Percentiles rank a stretch among this genome's conserved stretches.
Evolutionary conservation across 768 basidiomycete genomes (phyloP).

Genomic region (Inosperma sp.): DNA sequence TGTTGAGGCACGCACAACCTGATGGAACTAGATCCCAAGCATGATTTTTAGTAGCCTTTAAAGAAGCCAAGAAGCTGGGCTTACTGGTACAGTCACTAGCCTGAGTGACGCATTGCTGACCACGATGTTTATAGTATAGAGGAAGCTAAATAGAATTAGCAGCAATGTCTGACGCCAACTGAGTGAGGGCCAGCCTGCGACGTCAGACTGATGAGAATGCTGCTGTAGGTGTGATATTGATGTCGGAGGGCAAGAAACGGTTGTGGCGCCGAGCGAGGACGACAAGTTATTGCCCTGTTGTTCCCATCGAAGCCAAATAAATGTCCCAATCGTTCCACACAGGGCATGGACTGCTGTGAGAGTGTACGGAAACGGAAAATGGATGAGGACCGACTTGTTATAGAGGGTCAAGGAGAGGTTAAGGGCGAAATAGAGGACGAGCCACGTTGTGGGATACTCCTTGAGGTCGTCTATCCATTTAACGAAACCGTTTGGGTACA

Average conservation of each 20-base stretch:
- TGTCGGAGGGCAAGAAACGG: too few species aligned
- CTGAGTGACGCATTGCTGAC: conserved; percentile 89
- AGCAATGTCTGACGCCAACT: conserved; percentile 54
- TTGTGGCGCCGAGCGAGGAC: conserved; percentile 1
- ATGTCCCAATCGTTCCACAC: conserved; percentile 80
- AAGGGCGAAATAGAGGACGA: conserved; percentile 73
- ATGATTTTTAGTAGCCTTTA: too few species aligned
- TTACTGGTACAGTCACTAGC: conserved; percentile 83
- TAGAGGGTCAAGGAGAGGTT: conserved; percentile 91
- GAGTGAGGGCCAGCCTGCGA: too few species aligned
- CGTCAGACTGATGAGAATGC: too few species aligned
- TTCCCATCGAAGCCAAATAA: conserved; percentile 52
- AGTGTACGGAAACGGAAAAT: conserved; percentile 94
- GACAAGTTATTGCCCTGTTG: neutral
- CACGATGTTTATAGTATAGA: conserved; percentile 93
- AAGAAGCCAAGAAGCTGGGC: conserved; percentile 27
- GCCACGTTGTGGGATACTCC: neutral
- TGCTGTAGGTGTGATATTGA: too few species aligned
- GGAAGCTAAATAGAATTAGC: conserved; percentile 75
- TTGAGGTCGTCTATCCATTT: too few species aligned
- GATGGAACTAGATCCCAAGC: conserved; percentile 90
- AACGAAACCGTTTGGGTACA: too few species aligned
- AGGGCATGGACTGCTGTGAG: conserved; percentile 90
- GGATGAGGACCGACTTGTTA: conserved; percentile 89
- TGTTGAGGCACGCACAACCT: conserved; percentile 89